Conservation (phyloP, 2,329 filamentous ascomycete species). For the Alternaria ventricosa region DNA sequence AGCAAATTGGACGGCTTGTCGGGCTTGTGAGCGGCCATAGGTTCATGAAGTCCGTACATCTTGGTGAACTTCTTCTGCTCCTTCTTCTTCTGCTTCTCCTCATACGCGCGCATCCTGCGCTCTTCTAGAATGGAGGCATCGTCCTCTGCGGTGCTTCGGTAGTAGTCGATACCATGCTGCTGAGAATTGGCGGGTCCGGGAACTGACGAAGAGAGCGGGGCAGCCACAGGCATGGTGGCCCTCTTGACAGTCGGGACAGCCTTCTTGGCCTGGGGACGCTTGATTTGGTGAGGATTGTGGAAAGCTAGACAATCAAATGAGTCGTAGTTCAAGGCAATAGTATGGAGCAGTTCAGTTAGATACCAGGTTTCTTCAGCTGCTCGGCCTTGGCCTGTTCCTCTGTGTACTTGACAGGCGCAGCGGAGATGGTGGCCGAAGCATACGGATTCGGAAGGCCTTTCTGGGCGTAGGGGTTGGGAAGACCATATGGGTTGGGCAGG, state of each 20-base stretch:
- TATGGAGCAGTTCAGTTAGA: slow-evolving; percentile 31
- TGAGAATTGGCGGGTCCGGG: slow-evolving; percentile 21
- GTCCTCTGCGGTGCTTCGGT: slow-evolving; percentile 87
- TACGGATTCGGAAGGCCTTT: slow-evolving; percentile 38
- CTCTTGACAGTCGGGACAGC: slow-evolving; percentile 28
- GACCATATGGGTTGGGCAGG: slow-evolving; percentile 37
- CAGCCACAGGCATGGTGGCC: slow-evolving; percentile 27
- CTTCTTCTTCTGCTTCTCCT: slow-evolving; percentile 65
- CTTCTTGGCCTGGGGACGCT: slow-evolving; percentile 42
- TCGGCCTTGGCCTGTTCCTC: slow-evolving; percentile 42
- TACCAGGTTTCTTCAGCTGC: slow-evolving; percentile 44
- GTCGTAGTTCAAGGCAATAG: slow-evolving; percentile 30
- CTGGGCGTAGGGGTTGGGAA: slow-evolving; percentile 38
- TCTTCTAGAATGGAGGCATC: slow-evolving; percentile 72
- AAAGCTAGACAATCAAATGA: slow-evolving; percentile 41
- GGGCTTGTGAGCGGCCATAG: slow-evolving; percentile 38
- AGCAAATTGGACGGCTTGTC: slow-evolving; percentile 34
- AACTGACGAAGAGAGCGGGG: slow-evolving; percentile 23
- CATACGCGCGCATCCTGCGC: slow-evolving; percentile 72
- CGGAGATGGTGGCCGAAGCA: slow-evolving; percentile 33
- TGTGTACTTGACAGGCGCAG: slow-evolving; percentile 36
- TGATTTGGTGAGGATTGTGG: slow-evolving; percentile 43
- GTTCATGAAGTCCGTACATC: slow-evolving; percentile 56
- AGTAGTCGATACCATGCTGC: slow-evolving; percentile 37
- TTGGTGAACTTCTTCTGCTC: slow-evolving; percentile 76